Evolutionary conservation across 2,329 filamentous ascomycete species (phyloP).

Genomic region (Trichophyton rubrum): DNA sequence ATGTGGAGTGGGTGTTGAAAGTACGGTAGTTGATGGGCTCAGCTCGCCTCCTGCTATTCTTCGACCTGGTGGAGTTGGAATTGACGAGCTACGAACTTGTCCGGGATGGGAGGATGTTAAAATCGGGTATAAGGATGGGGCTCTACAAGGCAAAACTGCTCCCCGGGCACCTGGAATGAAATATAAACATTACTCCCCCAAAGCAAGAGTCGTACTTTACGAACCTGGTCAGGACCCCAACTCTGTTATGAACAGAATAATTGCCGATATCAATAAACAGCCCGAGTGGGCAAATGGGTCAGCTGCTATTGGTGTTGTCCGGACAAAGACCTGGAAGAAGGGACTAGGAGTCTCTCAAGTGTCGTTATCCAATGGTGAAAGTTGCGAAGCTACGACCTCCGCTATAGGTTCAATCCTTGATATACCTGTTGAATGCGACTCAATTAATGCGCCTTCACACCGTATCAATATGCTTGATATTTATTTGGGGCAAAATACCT

Average conservation of each 20-base stretch:
- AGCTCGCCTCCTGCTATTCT: constrained; percentile 69
- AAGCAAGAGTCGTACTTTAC: constrained; percentile 72
- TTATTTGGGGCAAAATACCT: constrained; percentile 55
- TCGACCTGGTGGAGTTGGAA: constrained; percentile 72
- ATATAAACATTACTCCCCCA: constrained; percentile 94
- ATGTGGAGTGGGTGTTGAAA: constrained; percentile 85
- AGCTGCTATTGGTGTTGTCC: constrained; percentile 18
- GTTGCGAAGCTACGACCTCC: neutral
- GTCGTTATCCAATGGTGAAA: neutral
- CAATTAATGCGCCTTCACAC: neutral
- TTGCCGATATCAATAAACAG: constrained; percentile 22
- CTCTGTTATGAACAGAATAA: constrained; percentile 23
- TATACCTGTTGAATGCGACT: neutral
- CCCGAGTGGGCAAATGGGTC: constrained; percentile 22
- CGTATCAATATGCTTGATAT: constrained; percentile 49
- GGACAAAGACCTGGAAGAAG: constrained; percentile 23
- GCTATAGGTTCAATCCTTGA: neutral
- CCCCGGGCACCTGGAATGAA: constrained; percentile 96
- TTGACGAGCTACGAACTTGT: constrained; percentile 63
- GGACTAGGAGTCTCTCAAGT: constrained; percentile 3
- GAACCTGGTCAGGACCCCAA: constrained; percentile 41
- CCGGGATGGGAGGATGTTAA: constrained; percentile 69
- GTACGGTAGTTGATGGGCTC: constrained; percentile 88
- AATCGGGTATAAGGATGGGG: constrained; percentile 66
- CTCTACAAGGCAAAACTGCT: constrained; percentile 49